Evolutionary conservation across 1,139 yeast genomes (phyloP), one percentile per base, ranked within the genome.

Genomic region (Casaregolazyma lundiana): DNA sequence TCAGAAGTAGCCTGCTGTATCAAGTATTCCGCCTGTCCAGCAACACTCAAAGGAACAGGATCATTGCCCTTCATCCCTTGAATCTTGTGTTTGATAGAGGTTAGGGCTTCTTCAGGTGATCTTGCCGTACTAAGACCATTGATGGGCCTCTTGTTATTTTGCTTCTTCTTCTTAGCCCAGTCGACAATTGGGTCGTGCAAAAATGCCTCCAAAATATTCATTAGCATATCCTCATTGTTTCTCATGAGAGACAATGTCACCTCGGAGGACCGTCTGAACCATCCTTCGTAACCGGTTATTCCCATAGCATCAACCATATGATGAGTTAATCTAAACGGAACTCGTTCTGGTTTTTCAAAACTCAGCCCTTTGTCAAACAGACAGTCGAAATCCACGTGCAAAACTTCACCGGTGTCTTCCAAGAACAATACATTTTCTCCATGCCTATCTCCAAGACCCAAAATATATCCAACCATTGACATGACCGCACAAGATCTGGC

Each of bases 371-470:
- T 92, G 59, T 88, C 98, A 61, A 94, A 94, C 41, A 94, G 70
- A 68, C 97, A 92, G 61, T 94, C 97, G 65, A 92, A 94, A 66
- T 94, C 99, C 49, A 94, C 97, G 64, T 94, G 99, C 53, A 94
- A 69, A 0, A 89, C 80, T 7, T 80, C 80, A 1, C 98, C 98
- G 1, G 80, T 77, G 38, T 75, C 77, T 55, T 84, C 82, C 59
- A 84, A 78, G 42, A 92, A 70, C 46, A 94, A 67, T 20, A 94
- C 78, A 60, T 94, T 94, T 61, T 94, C 98, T 58, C 96, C 86
- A 62, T 94, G 99, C 24, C 99, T 73, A 65, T 94, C 99, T 17
- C 99, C 99, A 43, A 94, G 73, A 5, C 71, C 76, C 6, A 71
- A 54, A 48, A 92, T 80, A 62, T 86, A 88, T 0, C 99, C 98